phyloP scores from a whole-genome alignment of 768 basidiomycete genomes.

The Auricularia sp. region DNA sequence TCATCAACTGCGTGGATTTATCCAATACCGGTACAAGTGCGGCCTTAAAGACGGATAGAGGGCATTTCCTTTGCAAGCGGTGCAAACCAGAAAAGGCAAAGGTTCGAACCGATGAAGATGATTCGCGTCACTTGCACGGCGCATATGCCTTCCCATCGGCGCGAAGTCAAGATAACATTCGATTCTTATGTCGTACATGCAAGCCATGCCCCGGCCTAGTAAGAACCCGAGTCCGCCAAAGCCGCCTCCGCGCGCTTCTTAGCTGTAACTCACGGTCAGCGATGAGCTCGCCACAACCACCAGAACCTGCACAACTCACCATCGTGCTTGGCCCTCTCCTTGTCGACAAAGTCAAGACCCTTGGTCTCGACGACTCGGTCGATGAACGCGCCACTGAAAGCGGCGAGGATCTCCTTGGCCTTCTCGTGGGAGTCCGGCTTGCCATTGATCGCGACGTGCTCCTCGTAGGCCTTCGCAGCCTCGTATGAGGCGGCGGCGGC shows the following conservation, averaged over 20 bases:
- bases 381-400: constrained; percentile 42
- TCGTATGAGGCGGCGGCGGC: constrained; percentile 58
- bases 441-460: constrained; percentile 42
- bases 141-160: neutral
- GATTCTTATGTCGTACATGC: neutral
- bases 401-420: constrained; percentile 42
- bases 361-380: constrained; percentile 48
- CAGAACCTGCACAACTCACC: constrained; percentile 11
- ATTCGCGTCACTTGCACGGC: neutral
- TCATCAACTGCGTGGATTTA: too few relatives aligned
- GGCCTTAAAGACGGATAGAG: too few relatives aligned
- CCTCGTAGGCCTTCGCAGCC: constrained; percentile 55
- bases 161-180: neutral
- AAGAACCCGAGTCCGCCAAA: neutral
- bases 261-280: neutral
- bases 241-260: neutral
- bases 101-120: neutral
- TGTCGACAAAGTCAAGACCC: constrained; percentile 41
- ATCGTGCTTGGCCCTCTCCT: constrained; percentile 29
- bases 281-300: too few relatives aligned
- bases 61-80: neutral
- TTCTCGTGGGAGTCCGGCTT: constrained; percentile 36
- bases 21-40: too few relatives aligned
- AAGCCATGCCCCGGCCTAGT: neutral
- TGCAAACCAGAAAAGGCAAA: neutral